Conservation (phyloP, 257 asterid genomes). For the Petrea volubilis region DNA sequence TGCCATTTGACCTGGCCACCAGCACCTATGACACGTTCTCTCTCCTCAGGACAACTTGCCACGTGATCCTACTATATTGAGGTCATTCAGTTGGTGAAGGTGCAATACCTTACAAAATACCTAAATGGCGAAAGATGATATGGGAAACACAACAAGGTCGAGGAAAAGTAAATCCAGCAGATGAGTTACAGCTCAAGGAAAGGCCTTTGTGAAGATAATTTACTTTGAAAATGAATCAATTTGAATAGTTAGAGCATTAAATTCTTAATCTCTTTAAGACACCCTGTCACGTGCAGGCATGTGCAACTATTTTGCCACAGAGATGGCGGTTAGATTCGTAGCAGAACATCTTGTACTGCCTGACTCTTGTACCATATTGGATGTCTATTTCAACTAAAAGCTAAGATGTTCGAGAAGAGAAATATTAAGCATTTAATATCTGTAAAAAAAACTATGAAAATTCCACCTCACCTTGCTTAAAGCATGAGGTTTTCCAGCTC, state of each 20-base stretch:
- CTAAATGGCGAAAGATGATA: not conserved
- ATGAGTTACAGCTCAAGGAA: not conserved
- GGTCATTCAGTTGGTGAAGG: conserved; percentile 22
- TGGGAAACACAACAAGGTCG: not conserved
- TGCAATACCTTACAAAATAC: not conserved
- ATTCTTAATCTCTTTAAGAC: too few species aligned
- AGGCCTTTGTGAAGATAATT: not conserved
- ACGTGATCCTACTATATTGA: conserved; percentile 84
- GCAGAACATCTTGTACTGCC: too few species aligned
- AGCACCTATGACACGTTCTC: conserved; percentile 71
- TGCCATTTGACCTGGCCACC: conserved; percentile 88
- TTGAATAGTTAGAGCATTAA: too few species aligned
- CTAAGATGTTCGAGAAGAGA: too few species aligned
- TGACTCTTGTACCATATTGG: too few species aligned
- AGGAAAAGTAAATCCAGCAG: too few species aligned
- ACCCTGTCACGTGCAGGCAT: too few species aligned
- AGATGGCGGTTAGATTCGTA: too few species aligned
- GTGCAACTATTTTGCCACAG: too few species aligned
- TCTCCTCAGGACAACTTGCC: conserved; percentile 86
- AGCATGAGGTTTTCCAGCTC: conserved; percentile 65
- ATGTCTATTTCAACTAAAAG: too few species aligned
- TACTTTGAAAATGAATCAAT: too few species aligned
- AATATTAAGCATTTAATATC: not conserved
- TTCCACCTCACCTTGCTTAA: conserved; percentile 77
- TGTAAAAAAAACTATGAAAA: not conserved